Evolutionary conservation across 108 stramenopile genomes (phyloP).

Genomic region (Nannochloropsis gaditana): DNA sequence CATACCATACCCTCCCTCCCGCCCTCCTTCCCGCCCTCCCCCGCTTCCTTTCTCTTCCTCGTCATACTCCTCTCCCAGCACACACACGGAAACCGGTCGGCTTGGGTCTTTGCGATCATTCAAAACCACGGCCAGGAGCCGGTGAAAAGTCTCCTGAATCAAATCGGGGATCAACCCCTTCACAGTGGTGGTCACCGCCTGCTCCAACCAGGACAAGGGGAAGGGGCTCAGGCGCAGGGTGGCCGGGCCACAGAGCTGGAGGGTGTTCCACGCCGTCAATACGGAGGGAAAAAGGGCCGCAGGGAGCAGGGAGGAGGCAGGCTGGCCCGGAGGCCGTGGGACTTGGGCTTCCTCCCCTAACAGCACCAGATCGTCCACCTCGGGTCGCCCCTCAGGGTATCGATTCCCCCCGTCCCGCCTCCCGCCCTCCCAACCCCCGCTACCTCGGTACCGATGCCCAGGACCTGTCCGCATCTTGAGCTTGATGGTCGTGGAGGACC

Average conservation of each 20-base stretch:
- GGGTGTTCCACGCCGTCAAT: neutral
- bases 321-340: neutral
- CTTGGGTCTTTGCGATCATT: neutral
- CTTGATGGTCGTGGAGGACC: neutral
- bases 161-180: slow-evolving; percentile 10
- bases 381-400: neutral
- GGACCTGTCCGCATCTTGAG: neutral
- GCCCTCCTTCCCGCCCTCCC: neutral
- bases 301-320: neutral
- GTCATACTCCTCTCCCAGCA: neutral
- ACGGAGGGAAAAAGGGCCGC: neutral
- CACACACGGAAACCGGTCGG: neutral
- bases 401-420: neutral
- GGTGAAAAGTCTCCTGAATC: neutral
- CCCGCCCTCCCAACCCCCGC: neutral
- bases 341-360: neutral
- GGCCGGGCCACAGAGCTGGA: neutral
- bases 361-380: neutral
- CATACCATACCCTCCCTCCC: neutral
- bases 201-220: slow-evolving; percentile 10
- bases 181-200: neutral
- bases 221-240: neutral
- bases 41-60: slow-evolving; percentile 3
- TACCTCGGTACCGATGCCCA: neutral
- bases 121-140: neutral